Evolutionary conservation across 257 asterid genomes (phyloP).

Genomic region (Cynanchum wilfordii): DNA sequence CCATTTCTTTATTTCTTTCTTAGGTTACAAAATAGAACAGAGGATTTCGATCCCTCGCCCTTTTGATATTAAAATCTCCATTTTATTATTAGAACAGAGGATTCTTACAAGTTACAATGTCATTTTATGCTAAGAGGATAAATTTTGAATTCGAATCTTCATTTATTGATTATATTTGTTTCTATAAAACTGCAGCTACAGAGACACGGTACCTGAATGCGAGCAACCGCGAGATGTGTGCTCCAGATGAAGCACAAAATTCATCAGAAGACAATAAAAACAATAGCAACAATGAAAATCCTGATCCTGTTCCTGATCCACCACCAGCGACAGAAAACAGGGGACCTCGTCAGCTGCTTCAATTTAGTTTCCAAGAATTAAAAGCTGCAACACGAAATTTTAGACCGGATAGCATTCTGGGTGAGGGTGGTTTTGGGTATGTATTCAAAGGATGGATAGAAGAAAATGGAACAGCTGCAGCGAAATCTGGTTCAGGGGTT

Average conservation of each 20-base stretch:
- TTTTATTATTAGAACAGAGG: neutral
- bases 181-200: conserved; percentile 63
- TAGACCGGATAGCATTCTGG: conserved; percentile 92
- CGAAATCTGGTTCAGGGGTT: conserved; percentile 85
- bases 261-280: conserved; percentile 29
- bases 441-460: conserved; percentile 99
- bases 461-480: conserved; percentile 88
- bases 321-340: conserved; percentile 27
- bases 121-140: too few relatives aligned
- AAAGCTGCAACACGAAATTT: conserved; percentile 90
- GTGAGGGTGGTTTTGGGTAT: conserved; percentile 94
- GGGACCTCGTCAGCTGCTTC: conserved; percentile 57
- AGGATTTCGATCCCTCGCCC: neutral
- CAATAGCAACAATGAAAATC: conserved; percentile 17
- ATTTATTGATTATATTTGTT: too few relatives aligned
- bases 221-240: conserved; percentile 80
- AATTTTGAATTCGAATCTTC: too few relatives aligned
- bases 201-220: conserved; percentile 80
- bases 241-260: conserved; percentile 56
- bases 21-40: neutral
- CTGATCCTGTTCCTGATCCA: conserved; percentile 23
- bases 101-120: too few relatives aligned
- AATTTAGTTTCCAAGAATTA: conserved; percentile 72
- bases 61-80: neutral
- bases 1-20: neutral